phyloP scores from a whole-genome alignment of 345 rosid species.

The Ailanthus altissimus region DNA sequence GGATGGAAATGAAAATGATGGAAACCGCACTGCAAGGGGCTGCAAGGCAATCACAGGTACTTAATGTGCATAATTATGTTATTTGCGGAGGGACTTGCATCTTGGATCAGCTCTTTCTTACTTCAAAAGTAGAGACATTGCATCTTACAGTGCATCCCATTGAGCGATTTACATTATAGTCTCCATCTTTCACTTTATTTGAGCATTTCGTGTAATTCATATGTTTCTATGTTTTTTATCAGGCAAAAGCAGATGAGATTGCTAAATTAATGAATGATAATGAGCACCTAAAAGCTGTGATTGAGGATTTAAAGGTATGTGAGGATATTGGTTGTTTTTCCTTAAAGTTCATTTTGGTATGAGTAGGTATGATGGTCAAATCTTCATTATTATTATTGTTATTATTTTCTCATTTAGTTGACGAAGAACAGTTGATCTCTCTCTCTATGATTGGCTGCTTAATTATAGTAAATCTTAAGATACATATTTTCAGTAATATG shows the following conservation, averaged over 20 bases:
- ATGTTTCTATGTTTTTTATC: conserved; percentile 22
- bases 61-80: conserved; percentile 13
- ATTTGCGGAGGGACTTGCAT: background rate
- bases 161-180: background rate
- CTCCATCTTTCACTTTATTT: conserved; percentile 12
- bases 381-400: background rate
- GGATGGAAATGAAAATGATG: conserved; percentile 89
- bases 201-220: conserved; percentile 23
- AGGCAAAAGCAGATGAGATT: conserved; percentile 99
- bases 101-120: background rate
- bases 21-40: conserved; percentile 98
- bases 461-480: background rate
- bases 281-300: conserved; percentile 76
- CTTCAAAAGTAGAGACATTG: background rate
- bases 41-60: conserved; percentile 99
- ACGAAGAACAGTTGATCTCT: background rate
- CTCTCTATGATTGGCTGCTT: background rate
- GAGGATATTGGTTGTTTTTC: conserved; percentile 17
- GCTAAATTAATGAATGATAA: conserved; percentile 93
- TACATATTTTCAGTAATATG: background rate
- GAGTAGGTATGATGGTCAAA: background rate
- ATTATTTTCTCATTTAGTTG: background rate
- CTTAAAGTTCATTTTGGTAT: background rate
- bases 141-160: background rate
- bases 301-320: conserved; percentile 88